Percentiles rank a stretch among this genome's conserved stretches.
Conservation (phyloP, 306 rosid species). For the Datisca glomerata region DNA sequence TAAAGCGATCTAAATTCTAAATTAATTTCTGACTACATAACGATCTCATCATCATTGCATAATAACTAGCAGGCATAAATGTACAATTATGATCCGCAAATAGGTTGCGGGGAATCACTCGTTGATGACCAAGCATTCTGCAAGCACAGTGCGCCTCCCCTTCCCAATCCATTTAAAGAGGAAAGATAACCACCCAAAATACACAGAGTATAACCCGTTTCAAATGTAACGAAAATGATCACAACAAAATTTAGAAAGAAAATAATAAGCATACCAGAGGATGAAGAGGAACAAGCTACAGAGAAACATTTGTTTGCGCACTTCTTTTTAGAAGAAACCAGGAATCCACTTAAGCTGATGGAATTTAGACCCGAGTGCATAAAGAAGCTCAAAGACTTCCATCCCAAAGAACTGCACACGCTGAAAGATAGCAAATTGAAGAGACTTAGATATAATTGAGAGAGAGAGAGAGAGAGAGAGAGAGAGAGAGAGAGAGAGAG, state of each 20-base stretch:
- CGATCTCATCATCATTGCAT: no score
- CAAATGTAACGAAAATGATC: not conserved
- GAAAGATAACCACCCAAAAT: no score
- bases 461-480: constrained; percentile 4
- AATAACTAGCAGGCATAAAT: no score
- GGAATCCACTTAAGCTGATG: constrained; percentile 11
- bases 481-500: constrained; percentile 8
- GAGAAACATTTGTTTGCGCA: constrained; percentile 16
- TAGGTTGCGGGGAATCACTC: no score
- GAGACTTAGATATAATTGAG: constrained; percentile 4
- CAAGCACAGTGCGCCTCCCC: no score
- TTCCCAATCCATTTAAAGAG: no score
- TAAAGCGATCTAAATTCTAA: no score
- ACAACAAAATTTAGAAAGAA: not conserved
- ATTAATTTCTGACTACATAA: no score
- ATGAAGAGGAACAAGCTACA: constrained; percentile 38
- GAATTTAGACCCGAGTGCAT: constrained; percentile 15
- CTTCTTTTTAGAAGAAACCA: constrained; percentile 22
- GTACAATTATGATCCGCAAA: no score
- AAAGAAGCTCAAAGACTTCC: constrained; percentile 51
- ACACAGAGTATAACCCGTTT: no score
- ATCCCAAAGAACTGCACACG: constrained; percentile 36
- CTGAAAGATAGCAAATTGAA: constrained; percentile 16
- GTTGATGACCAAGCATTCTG: no score
- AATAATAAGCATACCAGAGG: constrained; percentile 33